phyloP scores from a whole-genome alignment of 352 stramenopile species.

The Pythium utonaiense region DNA sequence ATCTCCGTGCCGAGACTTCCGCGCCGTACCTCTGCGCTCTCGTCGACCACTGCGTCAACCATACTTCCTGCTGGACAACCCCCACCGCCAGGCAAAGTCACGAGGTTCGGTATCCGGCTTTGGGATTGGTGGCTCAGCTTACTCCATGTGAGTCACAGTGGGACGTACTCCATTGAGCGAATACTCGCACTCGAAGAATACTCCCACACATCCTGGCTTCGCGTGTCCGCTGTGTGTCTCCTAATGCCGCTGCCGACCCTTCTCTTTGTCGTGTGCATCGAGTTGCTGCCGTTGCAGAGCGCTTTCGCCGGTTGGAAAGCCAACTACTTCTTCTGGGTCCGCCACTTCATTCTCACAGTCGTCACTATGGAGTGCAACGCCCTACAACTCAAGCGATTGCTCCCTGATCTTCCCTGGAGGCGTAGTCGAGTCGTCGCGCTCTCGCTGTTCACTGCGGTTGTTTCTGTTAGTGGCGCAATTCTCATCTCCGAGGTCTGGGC shows the following conservation, averaged over 20 bases:
- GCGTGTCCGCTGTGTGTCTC: neutral
- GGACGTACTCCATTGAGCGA: constrained; percentile 16
- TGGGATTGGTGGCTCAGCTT: neutral
- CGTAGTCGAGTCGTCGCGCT: neutral
- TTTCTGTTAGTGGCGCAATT: neutral
- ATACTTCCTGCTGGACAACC: neutral
- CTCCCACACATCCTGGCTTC: neutral
- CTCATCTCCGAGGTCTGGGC: constrained; percentile 27
- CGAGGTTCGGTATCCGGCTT: neutral
- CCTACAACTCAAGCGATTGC: neutral
- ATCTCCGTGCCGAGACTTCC: neutral
- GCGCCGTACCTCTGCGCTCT: neutral
- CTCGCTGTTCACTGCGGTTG: neutral
- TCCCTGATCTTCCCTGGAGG: neutral
- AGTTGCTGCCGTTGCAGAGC: constrained; percentile 8
- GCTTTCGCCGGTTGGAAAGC: neutral
- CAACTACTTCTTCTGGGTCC: constrained; percentile 1
- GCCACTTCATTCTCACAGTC: constrained; percentile 1
- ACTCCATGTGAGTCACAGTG: constrained; percentile 3
- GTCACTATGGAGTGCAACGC: constrained; percentile 4
- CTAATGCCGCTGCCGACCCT: neutral
- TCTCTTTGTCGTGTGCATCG: constrained; percentile 11
- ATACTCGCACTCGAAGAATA: constrained; percentile 4
- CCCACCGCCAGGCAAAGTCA: neutral
- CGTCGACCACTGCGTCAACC: neutral